These are phyloP conservation scores for Mycena latifolia DNA, from an alignment of 768 basidiomycete genomes.

Conservation along the genomic window DNA sequence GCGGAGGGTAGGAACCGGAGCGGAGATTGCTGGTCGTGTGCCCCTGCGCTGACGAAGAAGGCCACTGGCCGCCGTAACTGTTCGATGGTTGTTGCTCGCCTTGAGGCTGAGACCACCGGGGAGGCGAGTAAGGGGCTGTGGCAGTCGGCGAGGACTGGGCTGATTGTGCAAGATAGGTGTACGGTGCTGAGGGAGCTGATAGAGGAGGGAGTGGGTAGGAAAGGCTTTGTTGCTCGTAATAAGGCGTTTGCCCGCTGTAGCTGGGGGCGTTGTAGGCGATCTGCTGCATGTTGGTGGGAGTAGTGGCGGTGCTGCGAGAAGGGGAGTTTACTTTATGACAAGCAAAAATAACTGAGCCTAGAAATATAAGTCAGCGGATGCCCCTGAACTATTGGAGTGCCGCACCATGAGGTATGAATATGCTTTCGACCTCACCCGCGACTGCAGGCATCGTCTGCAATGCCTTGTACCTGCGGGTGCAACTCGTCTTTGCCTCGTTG, in stretches of 20 bases:
- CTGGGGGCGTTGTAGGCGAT: slow-evolving; percentile 54
- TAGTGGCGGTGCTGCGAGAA: slow-evolving; percentile 54
- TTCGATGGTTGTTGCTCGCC: slow-evolving; percentile 38
- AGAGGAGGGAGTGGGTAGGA: slow-evolving; percentile 59
- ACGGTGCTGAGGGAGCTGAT: slow-evolving; percentile 46
- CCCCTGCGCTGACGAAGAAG: slow-evolving; percentile 41
- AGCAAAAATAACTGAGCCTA: slow-evolving; percentile 79
- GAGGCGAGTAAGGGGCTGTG: slow-evolving; percentile 52
- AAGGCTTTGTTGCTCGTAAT: slow-evolving; percentile 52
- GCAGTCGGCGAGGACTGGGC: slow-evolving; percentile 42
- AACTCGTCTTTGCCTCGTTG: slow-evolving; percentile 86
- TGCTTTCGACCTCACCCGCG: slow-evolving; percentile 81
- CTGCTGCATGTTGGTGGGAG: slow-evolving; percentile 59
- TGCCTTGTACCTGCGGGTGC: slow-evolving; percentile 86
- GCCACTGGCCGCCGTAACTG: slow-evolving; percentile 45
- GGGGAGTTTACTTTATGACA: slow-evolving; percentile 74
- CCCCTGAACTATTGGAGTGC: slow-evolving; percentile 38
- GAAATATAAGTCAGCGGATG: slow-evolving; percentile 47
- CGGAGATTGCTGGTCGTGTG: slow-evolving; percentile 44
- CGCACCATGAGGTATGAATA: slow-evolving; percentile 92
- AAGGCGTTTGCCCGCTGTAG: slow-evolving; percentile 54
- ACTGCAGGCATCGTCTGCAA: slow-evolving; percentile 72
- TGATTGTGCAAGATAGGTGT: slow-evolving; percentile 49
- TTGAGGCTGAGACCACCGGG: slow-evolving; percentile 55
- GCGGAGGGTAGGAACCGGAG: slow-evolving; percentile 45